Evolutionary conservation across 495 filamentous ascomycete species (phyloP), one percentile per base, ranked within the genome.

Genomic region (Aspergillus campestris): DNA sequence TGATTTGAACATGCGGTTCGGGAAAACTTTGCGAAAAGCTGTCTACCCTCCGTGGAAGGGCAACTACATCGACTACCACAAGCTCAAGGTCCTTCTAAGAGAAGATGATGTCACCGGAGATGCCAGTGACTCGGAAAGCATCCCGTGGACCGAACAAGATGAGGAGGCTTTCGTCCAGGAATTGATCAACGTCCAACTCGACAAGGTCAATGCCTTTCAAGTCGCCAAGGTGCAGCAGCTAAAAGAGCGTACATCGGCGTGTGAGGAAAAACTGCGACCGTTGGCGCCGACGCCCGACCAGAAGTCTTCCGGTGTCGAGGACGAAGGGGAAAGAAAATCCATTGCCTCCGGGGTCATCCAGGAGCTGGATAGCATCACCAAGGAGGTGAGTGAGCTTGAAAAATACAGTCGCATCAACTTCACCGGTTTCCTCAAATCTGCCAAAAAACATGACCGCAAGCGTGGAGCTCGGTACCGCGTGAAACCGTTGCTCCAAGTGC

Each of bases 391-490:
- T 60, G 86, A 95, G 65, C 71, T 98, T 47, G 87, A 94, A 62
- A 95, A 89, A 60, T 98, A 90, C 66, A 92, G 87, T 59, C 87
- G 84, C 18, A 82, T 95, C 65, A 98, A 98, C 64, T 98, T 94
- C 64, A 95, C 94, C 8, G 94, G 89, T 29, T 95, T 97, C 61
- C 75, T 96, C 52, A 98, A 98, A 71, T 94, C 94, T 24, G 89
- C 85, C 18, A 98, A 98, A 78, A 98, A 98, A 63, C 92, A 98
- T 66, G 92, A 98, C 59, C 83, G 92, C 38, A 91, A 87, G 62
- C 81, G 89, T 38, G 89, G 84, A 40, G 79, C 64, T 58, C 75
- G 67, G 8, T 96, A 95, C 66, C 87, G 83, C 56, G 87, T 98
- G 42, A 80, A 86, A 46, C 89, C 92, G 14, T 77, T 97, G 67